Base-by-base conservation (phyloP, 352 stramenopile species). In the Phytophthora pini region DNA sequence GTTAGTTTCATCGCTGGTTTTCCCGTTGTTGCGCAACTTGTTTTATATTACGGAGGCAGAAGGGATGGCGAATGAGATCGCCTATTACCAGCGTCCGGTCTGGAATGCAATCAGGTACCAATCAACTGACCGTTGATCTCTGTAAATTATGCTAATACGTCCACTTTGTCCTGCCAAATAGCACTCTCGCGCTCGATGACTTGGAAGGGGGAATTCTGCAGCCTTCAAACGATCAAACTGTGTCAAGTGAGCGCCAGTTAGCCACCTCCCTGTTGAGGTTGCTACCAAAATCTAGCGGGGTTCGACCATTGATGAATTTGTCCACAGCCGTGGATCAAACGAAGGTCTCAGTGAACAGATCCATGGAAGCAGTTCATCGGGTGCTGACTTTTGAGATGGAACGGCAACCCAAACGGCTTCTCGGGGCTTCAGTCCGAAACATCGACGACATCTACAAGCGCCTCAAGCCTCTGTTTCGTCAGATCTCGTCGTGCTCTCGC, bases 291-390 rank as follows among this genome's bases (percentile, higher is more conserved):
- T 27, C 70, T 20, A 85, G 45, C 34, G 84, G 87, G 5, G 52
- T 94, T 56, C 81, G 87, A 4, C 87, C 84, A n/a, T 61, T 94
- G 1, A 90, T 94, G 72, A 94, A 94, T 56, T 48, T 94, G 36
- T 92, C 87, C 2, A 47, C 56, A 22, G 44, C 75, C 47, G 53
- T 76, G 0, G 65, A 75, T 6, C 39, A 32, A 43, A 78, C 22
- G 4, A 66, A 61, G n/a, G 29, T 61, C 13, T 87, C 82, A 12
- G 80, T 91, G 5, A 93, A 93, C 60, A 74, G 72, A 54, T 74
- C 71, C 7, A 63, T 94, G 31, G 84, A 88, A 49, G 58, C 74
- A 13, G 66, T 87, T 17, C 84, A 91, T 68, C 78, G 77, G 29
- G 71, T 89, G 10, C 53, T 94, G 41, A 64, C 61, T 6, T 90